Evolutionary conservation across 257 asterid species (phyloP).

Genomic region (Misopates orontium): DNA sequence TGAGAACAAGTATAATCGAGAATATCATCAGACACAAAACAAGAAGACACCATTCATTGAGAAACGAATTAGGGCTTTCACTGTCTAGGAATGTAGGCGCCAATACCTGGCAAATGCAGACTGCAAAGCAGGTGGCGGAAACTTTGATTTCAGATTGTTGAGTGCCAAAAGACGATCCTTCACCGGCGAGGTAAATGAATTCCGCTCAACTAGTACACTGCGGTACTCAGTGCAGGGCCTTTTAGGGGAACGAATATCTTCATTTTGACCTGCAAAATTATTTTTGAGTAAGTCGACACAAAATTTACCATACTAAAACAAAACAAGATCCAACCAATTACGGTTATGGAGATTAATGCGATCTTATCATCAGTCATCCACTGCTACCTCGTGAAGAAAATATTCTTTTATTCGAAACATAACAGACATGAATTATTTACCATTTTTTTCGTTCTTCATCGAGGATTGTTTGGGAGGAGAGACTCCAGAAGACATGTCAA

Average conservation of each 20-base stretch:
- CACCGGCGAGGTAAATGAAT: conserved; percentile 93
- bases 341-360: not conserved
- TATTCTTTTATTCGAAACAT: conserved; percentile 3
- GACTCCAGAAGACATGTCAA: conserved; percentile 56
- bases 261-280: conserved; percentile 65
- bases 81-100: conserved; percentile 10
- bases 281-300: conserved; percentile 13
- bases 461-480: conserved; percentile 43
- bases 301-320: no score
- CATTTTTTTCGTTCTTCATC: conserved; percentile 63
- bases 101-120: conserved; percentile 91
- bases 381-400: conserved; percentile 1
- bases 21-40: conserved; percentile 10
- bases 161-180: conserved; percentile 85
- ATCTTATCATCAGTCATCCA: conserved; percentile 6
- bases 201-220: conserved; percentile 87
- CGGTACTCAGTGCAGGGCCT: conserved; percentile 75
- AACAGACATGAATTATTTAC: conserved; percentile 35
- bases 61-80: conserved; percentile 21
- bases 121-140: conserved; percentile 81
- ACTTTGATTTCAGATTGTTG: conserved; percentile 71
- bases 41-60: conserved; percentile 14
- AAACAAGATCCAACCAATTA: no score
- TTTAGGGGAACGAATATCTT: conserved; percentile 88
- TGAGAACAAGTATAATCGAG: conserved; percentile 39